Base-by-base conservation (phyloP, 306 rosid species). In the cucumber (Cucumis sativus) region DNA sequence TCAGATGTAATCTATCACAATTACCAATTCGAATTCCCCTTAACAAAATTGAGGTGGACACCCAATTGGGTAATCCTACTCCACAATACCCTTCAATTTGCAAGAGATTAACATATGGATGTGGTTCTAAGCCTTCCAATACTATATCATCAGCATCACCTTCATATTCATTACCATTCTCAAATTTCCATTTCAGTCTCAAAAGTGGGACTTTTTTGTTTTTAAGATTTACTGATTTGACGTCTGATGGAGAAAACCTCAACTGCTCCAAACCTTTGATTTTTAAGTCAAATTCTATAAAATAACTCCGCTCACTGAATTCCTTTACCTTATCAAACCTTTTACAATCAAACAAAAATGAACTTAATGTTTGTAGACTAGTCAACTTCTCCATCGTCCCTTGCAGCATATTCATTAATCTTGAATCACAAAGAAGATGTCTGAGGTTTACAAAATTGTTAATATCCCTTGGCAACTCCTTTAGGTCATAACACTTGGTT, bases 371-470 rank as follows among this genome's bases (percentile, higher is more conserved):
- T 30, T 67, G 74, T 11, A 67, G 5, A 67, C 30, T 8, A 9
- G 9, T 40, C 33, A 66, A 66, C 30, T 66, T 66, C 30, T 9
- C 51, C 52, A 39, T 66, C 6, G 2, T 49, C 25, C 25, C 25
- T 66, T 66, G 5, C 4, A 52, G 30, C 28, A 10, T 9, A 66
- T 61, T 4, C 3, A 6, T 61, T 6, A 28, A 1, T 37, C 4
- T 37, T 37, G 2, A 1, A 8, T 16, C 1, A 7, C 30, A 5
- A 13, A 51, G 2, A 25, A 84, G 81, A 78, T 79, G 78, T 35
- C 20, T 79, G 5, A 79, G 60, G 12, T 54, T 75, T 11, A 59
- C 49, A 28, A 76, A 37, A 18, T 74, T 80, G 28, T 20, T 49
- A 0, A 21, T 35, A 18, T 74, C 59, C 28, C 35, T 8, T 2